Evolutionary conservation across 176 grass and related monocot species (phyloP), one percentile per base, ranked within the genome.

Genomic region (Avena insularis): DNA sequence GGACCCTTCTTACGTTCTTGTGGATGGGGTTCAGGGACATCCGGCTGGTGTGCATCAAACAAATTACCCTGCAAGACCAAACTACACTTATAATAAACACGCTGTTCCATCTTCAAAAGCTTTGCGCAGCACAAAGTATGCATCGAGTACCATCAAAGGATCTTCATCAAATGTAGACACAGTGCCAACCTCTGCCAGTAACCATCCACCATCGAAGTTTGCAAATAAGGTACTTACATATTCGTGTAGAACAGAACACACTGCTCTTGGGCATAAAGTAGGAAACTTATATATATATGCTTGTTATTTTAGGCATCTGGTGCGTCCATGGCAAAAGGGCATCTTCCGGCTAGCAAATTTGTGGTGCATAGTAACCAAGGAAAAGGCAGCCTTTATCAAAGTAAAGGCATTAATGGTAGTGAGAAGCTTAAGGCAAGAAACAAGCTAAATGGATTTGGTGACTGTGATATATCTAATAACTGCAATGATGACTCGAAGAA

Each of bases 171-270:
- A 80, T 46, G 60, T 92, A 83, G 87, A 93, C 64, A 61, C 10
- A 9, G 47, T 71, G 86, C 62, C 57, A 49, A 75, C 82, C 82
- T 67, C 72, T 79, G 40, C 33, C 59, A 83, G 77, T 84, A 79
- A 56, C 31, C 74, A 29, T 71, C 71, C 84, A 76, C 74, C 87
- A 53, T 88, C 75, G 10, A 97, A 93, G 58, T 21, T 74, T 81
- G 71, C 84, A 84, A 89, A 92, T 76, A 95, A 95, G 93, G 95
- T 98, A 93, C 78, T 88, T 77, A 33, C 45, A 83, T 80, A 87
- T 78, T 48, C 4, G 10, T 80, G 54, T 82, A 83, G 81, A 82
- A 35, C 55, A 74, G 53, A 67, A 76, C 49, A 90, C 14, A 79
- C 14, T 57, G 36, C 77, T 83, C 40, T 75, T 71, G 4, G 51